These are phyloP conservation scores for Sugiyamaella sp. DNA, from an alignment of 1,139 yeast genomes.

Conservation along the genomic window DNA sequence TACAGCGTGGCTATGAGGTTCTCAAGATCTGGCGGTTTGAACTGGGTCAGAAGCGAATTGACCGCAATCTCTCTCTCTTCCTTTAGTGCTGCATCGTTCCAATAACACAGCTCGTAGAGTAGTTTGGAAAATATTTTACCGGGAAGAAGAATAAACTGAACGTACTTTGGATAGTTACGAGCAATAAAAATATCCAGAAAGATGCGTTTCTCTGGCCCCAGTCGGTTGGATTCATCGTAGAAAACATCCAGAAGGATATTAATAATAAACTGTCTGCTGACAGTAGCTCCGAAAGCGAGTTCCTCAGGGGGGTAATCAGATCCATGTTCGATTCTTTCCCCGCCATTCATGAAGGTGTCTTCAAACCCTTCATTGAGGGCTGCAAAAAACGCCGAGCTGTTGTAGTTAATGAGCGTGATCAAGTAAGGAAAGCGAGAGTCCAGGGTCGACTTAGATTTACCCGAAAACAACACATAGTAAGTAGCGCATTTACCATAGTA, in stretches of 20 bases:
- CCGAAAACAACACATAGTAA: conserved; percentile 59
- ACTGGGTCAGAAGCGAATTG: conserved; percentile 64
- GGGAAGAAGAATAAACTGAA: conserved; percentile 72
- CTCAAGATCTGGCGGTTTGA: conserved; percentile 56
- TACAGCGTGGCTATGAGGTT: conserved; percentile 55
- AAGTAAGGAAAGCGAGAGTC: conserved; percentile 28
- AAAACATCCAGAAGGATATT: conserved; percentile 62
- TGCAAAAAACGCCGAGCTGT: conserved; percentile 61
- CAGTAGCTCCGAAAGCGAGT: conserved; percentile 38
- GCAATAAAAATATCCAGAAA: conserved; percentile 70
- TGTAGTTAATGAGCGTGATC: conserved; percentile 47
- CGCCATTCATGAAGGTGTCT: conserved; percentile 61
- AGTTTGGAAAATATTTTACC: conserved; percentile 57
- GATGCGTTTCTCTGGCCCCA: conserved; percentile 30
- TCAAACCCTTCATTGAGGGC: conserved; percentile 79
- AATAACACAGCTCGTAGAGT: conserved; percentile 55
- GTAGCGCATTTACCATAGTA: conserved; percentile 51
- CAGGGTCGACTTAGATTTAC: conserved; percentile 45
- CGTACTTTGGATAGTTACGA: conserved; percentile 75
- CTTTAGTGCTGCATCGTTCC: conserved; percentile 42
- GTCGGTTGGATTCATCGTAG: conserved; percentile 41
- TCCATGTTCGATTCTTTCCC: conserved; percentile 21
- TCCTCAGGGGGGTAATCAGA: conserved; percentile 29
- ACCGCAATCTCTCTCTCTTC: conserved; percentile 75
- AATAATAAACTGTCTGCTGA: conserved; percentile 66